A percentile compares a stretch with the other conserved stretches of the same genome.
These are phyloP conservation scores for Arthrobotrys entomopaga DNA, from an alignment of 2,329 filamentous ascomycete genomes.

Conservation along the genomic window DNA sequence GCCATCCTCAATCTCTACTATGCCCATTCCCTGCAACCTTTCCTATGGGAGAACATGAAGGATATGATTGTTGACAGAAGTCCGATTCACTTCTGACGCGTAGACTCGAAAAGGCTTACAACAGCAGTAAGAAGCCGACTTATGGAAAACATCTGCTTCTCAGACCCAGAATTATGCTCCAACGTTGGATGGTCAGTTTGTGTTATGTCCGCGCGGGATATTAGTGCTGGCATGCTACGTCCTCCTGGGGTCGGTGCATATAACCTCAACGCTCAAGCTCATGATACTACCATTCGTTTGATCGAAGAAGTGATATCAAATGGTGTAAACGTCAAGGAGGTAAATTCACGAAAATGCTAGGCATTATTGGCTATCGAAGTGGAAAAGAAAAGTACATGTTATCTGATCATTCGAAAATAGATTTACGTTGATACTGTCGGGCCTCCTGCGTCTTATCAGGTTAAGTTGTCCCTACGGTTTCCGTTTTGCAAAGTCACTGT, in stretches of 20 bases:
- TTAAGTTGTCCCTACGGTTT: constrained; percentile 83
- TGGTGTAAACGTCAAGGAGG: constrained; percentile 81
- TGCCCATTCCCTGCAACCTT: too few species aligned
- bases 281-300: constrained; percentile 73
- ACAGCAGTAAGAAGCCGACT: constrained; percentile 79
- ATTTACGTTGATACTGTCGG: constrained; percentile 97
- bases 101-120: constrained; percentile 93
- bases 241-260: constrained; percentile 66
- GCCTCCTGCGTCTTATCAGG: constrained; percentile 81
- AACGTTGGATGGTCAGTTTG: constrained; percentile 86
- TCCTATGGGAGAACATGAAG: too few species aligned
- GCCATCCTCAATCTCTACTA: not conserved
- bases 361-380: not conserved
- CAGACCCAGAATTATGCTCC: constrained; percentile 60
- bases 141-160: constrained; percentile 64
- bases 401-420: constrained; percentile 45
- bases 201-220: constrained; percentile 83
- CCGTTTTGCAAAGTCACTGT: constrained; percentile 79
- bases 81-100: constrained; percentile 73
- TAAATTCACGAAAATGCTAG: constrained; percentile 2
- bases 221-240: constrained; percentile 79
- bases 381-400: not conserved
- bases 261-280: constrained; percentile 87
- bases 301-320: constrained; percentile 79
- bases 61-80: constrained; percentile 76